A percentile compares a stretch with the other conserved stretches of the same genome.
phyloP scores from a whole-genome alignment of 495 filamentous ascomycete genomes.

The Podospora didyma region DNA sequence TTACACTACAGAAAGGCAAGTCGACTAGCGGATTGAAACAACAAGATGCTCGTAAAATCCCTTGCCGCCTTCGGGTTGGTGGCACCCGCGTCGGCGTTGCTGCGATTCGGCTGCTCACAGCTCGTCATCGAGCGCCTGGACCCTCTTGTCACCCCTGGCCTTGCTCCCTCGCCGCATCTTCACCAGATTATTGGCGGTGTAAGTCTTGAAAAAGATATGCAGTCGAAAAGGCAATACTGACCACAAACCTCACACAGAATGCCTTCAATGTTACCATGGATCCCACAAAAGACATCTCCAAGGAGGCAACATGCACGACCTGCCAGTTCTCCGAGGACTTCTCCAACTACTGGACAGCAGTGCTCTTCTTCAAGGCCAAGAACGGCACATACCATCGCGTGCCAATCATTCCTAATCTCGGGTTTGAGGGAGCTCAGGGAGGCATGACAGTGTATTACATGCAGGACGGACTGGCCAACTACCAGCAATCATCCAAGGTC shows the following conservation, averaged over 20 bases:
- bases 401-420: constrained; percentile 38
- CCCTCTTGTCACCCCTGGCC: constrained; percentile 37
- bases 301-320: constrained; percentile 35
- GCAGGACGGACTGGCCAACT: constrained; percentile 38
- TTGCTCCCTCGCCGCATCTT: constrained; percentile 37
- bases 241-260: neutral
- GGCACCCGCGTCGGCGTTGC: constrained; percentile 36
- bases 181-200: constrained; percentile 49
- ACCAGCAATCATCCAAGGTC: constrained; percentile 34
- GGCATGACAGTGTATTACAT: constrained; percentile 48
- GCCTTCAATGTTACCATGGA: constrained; percentile 28
- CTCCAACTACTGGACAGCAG: constrained; percentile 20
- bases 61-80: constrained; percentile 38
- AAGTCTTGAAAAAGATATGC: constrained; percentile 35
- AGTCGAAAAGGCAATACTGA: neutral
- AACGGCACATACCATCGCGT: constrained; percentile 38
- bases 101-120: constrained; percentile 44
- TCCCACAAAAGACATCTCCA: constrained; percentile 27
- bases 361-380: constrained; percentile 33
- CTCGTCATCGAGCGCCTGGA: constrained; percentile 42
- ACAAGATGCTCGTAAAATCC: constrained; percentile 35
- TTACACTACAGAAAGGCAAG: neutral
- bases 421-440: constrained; percentile 36
- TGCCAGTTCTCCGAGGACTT: constrained; percentile 39
- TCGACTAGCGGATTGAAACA: neutral